Evolutionary conservation across 129 eudicot species (phyloP).

Genomic region (Centrapalus pauciflorus): DNA sequence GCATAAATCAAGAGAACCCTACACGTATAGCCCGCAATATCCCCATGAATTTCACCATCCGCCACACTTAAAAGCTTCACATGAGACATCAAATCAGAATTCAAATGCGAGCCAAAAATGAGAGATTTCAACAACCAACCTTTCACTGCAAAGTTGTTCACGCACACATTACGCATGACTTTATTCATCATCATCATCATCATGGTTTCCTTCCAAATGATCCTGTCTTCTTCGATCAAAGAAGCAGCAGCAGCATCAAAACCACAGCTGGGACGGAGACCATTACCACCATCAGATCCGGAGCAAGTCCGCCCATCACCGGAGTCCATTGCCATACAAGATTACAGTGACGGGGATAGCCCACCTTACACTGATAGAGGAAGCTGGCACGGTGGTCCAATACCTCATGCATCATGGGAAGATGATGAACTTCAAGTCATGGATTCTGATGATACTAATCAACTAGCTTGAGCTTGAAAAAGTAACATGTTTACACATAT

Average conservation of each 20-base stretch:
- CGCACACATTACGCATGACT: conserved; percentile 38
- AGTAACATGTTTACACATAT: neutral
- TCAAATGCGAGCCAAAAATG: conserved; percentile 15
- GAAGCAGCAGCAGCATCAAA: too few species aligned
- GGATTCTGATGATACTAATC: neutral
- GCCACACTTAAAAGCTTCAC: conserved; percentile 16
- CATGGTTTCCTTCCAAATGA: conserved; percentile 15
- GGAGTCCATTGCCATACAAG: neutral
- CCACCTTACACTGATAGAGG: conserved; percentile 34
- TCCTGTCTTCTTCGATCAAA: neutral
- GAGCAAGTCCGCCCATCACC: conserved; percentile 3
- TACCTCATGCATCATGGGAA: conserved; percentile 29
- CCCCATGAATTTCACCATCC: neutral
- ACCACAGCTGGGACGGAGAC: neutral
- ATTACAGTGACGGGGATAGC: conserved; percentile 29
- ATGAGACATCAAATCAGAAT: conserved; percentile 12
- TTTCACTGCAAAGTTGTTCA: conserved; percentile 33
- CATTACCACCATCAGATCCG: conserved; percentile 12
- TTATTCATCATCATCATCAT: conserved; percentile 22
- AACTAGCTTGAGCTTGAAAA: conserved; percentile 12
- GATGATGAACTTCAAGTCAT: conserved; percentile 15
- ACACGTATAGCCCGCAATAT: conserved; percentile 3
- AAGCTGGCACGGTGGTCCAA: conserved; percentile 1
- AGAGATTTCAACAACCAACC: conserved; percentile 18
- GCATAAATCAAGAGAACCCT: neutral